phyloP scores from a whole-genome alignment of 2,329 filamentous ascomycete species.

The Aspergillus versicolor region DNA sequence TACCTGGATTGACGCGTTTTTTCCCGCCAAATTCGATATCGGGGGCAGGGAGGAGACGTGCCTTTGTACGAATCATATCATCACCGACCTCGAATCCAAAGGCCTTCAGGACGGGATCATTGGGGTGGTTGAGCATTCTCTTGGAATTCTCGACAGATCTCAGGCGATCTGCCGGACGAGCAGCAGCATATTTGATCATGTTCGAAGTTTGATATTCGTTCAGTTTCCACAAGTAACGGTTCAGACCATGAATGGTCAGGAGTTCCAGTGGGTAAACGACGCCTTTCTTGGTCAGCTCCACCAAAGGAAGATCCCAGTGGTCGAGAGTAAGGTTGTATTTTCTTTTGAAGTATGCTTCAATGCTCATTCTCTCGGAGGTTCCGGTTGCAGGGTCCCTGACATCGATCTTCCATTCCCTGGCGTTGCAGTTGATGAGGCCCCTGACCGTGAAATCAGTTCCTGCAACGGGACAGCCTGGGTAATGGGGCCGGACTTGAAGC shows the following conservation, averaged over 20 bases:
- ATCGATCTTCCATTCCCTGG: conserved; percentile 45
- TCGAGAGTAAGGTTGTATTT: conserved; percentile 51
- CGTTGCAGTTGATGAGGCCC: conserved; percentile 45
- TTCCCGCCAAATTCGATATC: conserved; percentile 65
- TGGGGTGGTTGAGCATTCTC: conserved; percentile 62
- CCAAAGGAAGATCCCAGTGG: conserved; percentile 54
- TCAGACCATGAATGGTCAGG: conserved; percentile 52
- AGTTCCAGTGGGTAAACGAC: conserved; percentile 59
- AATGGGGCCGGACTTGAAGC: conserved; percentile 38
- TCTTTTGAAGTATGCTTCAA: conserved; percentile 58
- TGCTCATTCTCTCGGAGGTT: conserved; percentile 49
- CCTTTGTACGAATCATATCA: conserved; percentile 66
- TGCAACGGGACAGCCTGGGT: conserved; percentile 33
- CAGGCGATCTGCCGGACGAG: conserved; percentile 68
- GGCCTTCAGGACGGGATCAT: conserved; percentile 67
- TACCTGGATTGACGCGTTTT: conserved; percentile 59
- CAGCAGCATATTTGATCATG: conserved; percentile 95
- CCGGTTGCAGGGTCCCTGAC: conserved; percentile 41
- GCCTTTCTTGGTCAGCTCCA: conserved; percentile 57
- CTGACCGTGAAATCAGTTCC: conserved; percentile 52
- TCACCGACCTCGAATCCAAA: conserved; percentile 72
- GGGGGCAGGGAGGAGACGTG: conserved; percentile 69
- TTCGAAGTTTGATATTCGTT: conserved; percentile 65
- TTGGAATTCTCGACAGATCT: conserved; percentile 68
- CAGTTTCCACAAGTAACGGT: conserved; percentile 60